Evolutionary conservation across 306 rosid genomes (phyloP).

Genomic region (Citrullus amarus): DNA sequence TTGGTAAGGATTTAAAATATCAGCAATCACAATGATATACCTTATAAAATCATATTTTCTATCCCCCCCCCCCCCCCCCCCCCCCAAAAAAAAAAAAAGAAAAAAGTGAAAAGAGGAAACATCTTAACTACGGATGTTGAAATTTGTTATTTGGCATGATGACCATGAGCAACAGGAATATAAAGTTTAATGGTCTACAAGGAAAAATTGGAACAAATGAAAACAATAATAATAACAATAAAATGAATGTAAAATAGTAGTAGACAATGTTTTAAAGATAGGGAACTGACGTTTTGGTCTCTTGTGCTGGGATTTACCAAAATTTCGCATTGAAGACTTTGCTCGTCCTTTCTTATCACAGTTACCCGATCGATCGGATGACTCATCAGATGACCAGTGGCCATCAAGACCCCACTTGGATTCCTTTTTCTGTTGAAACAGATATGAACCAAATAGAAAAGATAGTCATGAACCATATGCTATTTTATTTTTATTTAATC

Average conservation of each 20-base stretch:
- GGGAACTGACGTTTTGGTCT: constrained; percentile 39
- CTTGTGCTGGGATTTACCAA: constrained; percentile 36
- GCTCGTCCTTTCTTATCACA: constrained; percentile 29
- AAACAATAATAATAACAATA: background rate
- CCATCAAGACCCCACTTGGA: constrained; percentile 18
- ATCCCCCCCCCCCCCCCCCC: too few species aligned
- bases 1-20: background rate
- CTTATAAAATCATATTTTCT: background rate
- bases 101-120: background rate
- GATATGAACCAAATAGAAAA: background rate
- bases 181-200: background rate
- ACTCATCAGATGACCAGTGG: constrained; percentile 11
- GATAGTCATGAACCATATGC: background rate
- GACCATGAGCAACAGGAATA: background rate
- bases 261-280: background rate
- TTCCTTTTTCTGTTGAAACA: constrained; percentile 32
- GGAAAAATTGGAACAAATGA: background rate
- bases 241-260: background rate
- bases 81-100: background rate
- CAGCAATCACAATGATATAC: background rate
- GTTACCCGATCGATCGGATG: constrained; percentile 22
- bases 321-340: constrained; percentile 24
- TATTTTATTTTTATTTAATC: background rate
- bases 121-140: background rate
- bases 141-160: background rate